These are phyloP conservation scores for Aspergillus sparsus DNA, from an alignment of 495 filamentous ascomycete species.

Conservation along the genomic window DNA sequence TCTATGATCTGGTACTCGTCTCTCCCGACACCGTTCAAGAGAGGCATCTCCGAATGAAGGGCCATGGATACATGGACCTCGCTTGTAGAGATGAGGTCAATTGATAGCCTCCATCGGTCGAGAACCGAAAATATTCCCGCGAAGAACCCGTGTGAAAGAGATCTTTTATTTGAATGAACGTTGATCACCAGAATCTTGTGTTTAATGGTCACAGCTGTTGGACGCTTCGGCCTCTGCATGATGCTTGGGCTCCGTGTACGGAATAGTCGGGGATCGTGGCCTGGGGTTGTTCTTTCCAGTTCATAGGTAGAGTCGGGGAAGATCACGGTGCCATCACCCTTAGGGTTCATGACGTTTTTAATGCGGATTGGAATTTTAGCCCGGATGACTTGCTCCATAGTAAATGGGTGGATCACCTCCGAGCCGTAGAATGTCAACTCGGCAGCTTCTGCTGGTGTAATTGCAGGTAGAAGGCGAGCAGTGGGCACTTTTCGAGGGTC, in stretches of 20 bases:
- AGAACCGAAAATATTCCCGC: slow-evolving; percentile 86
- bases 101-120: slow-evolving; percentile 74
- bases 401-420: slow-evolving; percentile 96
- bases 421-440: slow-evolving; percentile 93
- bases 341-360: slow-evolving; percentile 97
- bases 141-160: slow-evolving; percentile 87
- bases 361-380: slow-evolving; percentile 92
- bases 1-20: slow-evolving; percentile 66
- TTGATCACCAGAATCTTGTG: slow-evolving; percentile 89
- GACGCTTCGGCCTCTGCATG: slow-evolving; percentile 60
- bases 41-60: slow-evolving; percentile 66
- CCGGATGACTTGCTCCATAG: slow-evolving; percentile 97
- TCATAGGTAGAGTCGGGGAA: slow-evolving; percentile 55
- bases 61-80: slow-evolving; percentile 97
- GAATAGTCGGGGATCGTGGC: slow-evolving; percentile 49
- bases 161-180: slow-evolving; percentile 89
- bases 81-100: slow-evolving; percentile 89
- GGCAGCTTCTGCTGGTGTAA: slow-evolving; percentile 85
- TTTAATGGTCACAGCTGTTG: slow-evolving; percentile 96
- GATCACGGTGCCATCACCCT: slow-evolving; percentile 83
- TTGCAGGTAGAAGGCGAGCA: slow-evolving; percentile 69
- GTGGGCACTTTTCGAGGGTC: slow-evolving; percentile 88
- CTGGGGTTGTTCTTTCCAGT: slow-evolving; percentile 46
- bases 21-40: slow-evolving; percentile 55
- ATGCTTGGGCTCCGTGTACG: slow-evolving; percentile 51